Evolutionary conservation across 768 basidiomycete genomes (phyloP).

Genomic region (Basidioascus undulatus): DNA sequence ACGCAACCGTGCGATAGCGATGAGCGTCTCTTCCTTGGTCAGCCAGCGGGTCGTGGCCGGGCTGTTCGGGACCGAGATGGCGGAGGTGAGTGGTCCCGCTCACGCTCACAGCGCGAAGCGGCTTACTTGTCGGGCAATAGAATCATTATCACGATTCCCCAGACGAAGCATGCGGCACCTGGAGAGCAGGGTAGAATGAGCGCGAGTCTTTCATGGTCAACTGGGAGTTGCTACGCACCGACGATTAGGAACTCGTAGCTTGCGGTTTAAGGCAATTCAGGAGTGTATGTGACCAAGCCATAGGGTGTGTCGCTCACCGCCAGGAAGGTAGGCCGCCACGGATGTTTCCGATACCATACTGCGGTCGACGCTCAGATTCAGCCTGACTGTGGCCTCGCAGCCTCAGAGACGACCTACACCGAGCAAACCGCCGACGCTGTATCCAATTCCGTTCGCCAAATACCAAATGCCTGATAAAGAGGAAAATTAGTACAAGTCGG

Average conservation of each 20-base stretch:
- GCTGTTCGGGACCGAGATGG: too few species aligned
- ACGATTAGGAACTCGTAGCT: constrained; percentile 9
- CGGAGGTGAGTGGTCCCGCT: too few species aligned
- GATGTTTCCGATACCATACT: constrained; percentile 6
- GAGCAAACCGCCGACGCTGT: constrained; percentile 1
- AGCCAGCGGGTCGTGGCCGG: constrained; percentile 15
- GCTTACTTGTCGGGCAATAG: constrained; percentile 4
- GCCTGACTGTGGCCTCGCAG: not conserved
- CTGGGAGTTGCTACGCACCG: too few species aligned
- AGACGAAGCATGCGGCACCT: constrained; percentile 2
- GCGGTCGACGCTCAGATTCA: not conserved
- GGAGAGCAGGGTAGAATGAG: too few species aligned
- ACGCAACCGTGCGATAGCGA: constrained; percentile 17
- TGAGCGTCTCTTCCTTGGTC: constrained; percentile 17
- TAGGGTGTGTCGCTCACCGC: too few species aligned
- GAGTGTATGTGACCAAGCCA: too few species aligned
- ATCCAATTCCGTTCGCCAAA: constrained; percentile 1
- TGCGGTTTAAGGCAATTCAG: too few species aligned
- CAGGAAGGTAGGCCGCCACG: constrained; percentile 3
- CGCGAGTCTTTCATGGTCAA: too few species aligned
- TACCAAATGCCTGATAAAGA: constrained; percentile 4
- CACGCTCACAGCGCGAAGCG: too few species aligned
- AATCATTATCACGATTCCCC: constrained; percentile 4
- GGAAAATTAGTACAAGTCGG: too few species aligned
- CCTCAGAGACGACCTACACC: not conserved